A percentile compares a stretch with the other conserved stretches of the same genome.
phyloP scores from a whole-genome alignment of 2,329 filamentous ascomycete species.

The Bipolaris oryzae region DNA sequence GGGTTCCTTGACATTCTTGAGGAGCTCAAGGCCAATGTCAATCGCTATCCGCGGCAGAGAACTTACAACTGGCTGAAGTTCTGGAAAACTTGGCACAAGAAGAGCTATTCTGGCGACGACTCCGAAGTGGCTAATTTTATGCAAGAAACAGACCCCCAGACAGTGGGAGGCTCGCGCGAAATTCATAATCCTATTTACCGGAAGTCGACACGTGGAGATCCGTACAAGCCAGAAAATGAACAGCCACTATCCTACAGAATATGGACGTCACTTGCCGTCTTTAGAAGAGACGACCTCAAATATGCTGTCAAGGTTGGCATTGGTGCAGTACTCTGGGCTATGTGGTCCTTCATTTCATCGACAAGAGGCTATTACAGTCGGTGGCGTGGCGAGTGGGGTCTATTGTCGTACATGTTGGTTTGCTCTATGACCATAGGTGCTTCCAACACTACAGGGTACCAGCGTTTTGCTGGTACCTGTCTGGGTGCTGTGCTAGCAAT shows the following conservation, averaged over 20 bases:
- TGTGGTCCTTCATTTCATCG: constrained; percentile 81
- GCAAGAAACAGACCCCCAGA: constrained; percentile 35
- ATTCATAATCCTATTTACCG: constrained; percentile 46
- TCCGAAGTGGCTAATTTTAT: constrained; percentile 35
- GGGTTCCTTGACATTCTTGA: constrained; percentile 83
- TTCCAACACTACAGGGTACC: constrained; percentile 87
- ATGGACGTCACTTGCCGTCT: constrained; percentile 61
- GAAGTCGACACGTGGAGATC: constrained; percentile 34
- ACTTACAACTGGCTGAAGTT: constrained; percentile 87
- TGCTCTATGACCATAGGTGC: constrained; percentile 97
- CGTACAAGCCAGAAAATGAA: constrained; percentile 35
- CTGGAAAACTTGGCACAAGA: constrained; percentile 60
- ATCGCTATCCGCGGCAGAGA: constrained; percentile 64
- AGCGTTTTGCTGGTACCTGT: constrained; percentile 84
- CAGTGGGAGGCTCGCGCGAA: constrained; percentile 40
- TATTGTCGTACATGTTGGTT: constrained; percentile 97
- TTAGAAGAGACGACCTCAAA: constrained; percentile 69
- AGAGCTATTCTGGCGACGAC: constrained; percentile 19
- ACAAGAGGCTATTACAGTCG: constrained; percentile 81
- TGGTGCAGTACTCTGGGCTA: constrained; percentile 85
- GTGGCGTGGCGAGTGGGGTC: constrained; percentile 96
- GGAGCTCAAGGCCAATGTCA: constrained; percentile 76
- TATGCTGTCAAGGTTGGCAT: constrained; percentile 94
- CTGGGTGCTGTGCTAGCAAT: constrained; percentile 79
- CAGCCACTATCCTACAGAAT: constrained; percentile 55